A percentile compares a stretch with the other conserved stretches of the same genome.
Evolutionary conservation across 441 rosid genomes (phyloP).

Genomic region (Brassica balearica): DNA sequence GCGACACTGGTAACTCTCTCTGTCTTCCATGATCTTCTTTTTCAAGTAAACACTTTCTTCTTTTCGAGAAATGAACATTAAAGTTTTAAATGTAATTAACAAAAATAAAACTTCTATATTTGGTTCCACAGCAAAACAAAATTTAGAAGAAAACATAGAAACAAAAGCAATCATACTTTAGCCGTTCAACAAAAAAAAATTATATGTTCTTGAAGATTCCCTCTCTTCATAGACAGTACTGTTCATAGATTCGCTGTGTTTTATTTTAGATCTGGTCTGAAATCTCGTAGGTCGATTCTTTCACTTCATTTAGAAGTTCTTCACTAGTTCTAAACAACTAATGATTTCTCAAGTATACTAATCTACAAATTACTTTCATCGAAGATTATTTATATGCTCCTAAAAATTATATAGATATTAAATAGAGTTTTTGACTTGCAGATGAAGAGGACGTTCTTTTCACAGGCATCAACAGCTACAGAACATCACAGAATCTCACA

Average conservation of each 20-base stretch:
- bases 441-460: constrained; percentile 81
- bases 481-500: constrained; percentile 66
- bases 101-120: background rate
- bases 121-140: background rate
- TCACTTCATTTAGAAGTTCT: background rate
- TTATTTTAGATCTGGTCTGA: constrained; percentile 26
- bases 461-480: constrained; percentile 71
- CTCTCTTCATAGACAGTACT: background rate
- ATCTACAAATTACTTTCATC: constrained; percentile 2
- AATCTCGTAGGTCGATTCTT: constrained; percentile 20
- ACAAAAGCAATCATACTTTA: background rate
- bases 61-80: background rate
- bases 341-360: background rate
- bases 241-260: constrained; percentile 1
- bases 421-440: constrained; percentile 34
- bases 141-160: background rate
- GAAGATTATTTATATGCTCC: background rate
- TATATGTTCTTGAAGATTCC: constrained; percentile 20
- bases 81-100: background rate
- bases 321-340: constrained; percentile 19
- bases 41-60: constrained; percentile 10
- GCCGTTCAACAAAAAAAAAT: background rate
- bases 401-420: background rate
- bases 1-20: constrained; percentile 40
- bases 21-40: constrained; percentile 22